A percentile compares a stretch with the other conserved stretches of the same genome.
phyloP scores from a whole-genome alignment of 768 basidiomycete species.

The Termitomyces eurrhizus region DNA sequence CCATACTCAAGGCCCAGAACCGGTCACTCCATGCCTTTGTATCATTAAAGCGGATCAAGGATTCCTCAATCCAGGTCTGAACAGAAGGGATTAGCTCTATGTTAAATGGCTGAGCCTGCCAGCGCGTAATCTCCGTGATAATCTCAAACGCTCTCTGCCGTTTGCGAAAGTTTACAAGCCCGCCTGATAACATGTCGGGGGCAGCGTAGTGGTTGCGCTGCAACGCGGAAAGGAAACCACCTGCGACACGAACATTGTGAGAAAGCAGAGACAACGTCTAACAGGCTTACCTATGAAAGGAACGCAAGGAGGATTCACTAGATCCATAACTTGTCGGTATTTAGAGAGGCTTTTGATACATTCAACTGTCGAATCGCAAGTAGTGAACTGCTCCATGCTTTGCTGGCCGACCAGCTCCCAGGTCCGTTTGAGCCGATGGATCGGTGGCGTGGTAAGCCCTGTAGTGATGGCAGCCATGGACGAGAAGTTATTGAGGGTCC shows the following conservation, averaged over 20 bases:
- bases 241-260: conserved; percentile 34
- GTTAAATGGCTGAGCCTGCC: conserved; percentile 90
- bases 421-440: conserved; percentile 87
- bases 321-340: conserved; percentile 80
- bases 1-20: conserved; percentile 82
- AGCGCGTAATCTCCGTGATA: conserved; percentile 93
- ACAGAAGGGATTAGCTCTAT: conserved; percentile 65
- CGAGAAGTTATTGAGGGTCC: conserved; percentile 87
- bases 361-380: conserved; percentile 87
- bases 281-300: conserved; percentile 82
- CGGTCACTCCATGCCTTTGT: conserved; percentile 66
- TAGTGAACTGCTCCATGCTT: conserved; percentile 64
- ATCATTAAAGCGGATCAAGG: conserved; percentile 66
- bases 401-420: conserved; percentile 86
- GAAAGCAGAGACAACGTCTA: not conserved
- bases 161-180: conserved; percentile 93
- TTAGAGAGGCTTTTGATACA: conserved; percentile 92
- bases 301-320: conserved; percentile 87
- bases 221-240: conserved; percentile 91
- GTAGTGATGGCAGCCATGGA: conserved; percentile 96
- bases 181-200: conserved; percentile 75
- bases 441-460: conserved; percentile 89
- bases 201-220: conserved; percentile 98
- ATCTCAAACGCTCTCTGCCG: conserved; percentile 92
- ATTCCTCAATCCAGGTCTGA: conserved; percentile 73